These are phyloP conservation scores for Lachnellula subtilissima DNA, from an alignment of 2,329 filamentous ascomycete species.

Conservation along the genomic window DNA sequence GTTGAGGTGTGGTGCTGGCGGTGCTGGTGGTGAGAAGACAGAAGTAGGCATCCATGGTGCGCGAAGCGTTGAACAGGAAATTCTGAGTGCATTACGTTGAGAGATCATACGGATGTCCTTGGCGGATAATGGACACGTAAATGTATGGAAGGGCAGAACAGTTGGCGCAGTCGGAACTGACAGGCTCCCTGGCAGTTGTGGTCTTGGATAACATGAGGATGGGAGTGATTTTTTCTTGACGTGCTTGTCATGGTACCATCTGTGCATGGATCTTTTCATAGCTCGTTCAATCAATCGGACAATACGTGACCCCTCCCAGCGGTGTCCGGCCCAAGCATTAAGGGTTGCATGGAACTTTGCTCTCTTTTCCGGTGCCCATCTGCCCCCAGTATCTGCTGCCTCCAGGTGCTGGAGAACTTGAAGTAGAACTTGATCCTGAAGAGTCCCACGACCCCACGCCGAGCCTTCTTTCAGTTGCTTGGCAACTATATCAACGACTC, in stretches of 20 bases:
- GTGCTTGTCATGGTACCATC: conserved; percentile 84
- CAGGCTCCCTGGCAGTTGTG: conserved; percentile 66
- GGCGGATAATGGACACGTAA: conserved; percentile 88
- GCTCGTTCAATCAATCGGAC: conserved; percentile 81
- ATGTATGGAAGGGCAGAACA: conserved; percentile 94
- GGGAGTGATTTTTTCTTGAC: conserved; percentile 54
- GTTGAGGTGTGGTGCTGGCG: conserved; percentile 78
- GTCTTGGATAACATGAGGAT: conserved; percentile 60
- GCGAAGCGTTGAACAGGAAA: conserved; percentile 83
- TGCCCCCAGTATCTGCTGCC: conserved; percentile 28
- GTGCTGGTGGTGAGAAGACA: conserved; percentile 79
- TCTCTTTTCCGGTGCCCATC: conserved; percentile 33
- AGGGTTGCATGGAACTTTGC: conserved; percentile 33
- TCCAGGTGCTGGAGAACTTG: conserved; percentile 33
- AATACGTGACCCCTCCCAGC: conserved; percentile 84
- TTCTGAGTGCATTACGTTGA: conserved; percentile 87
- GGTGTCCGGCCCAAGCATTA: conserved; percentile 62
- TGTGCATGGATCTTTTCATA: conserved; percentile 70
- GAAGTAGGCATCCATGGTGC: conserved; percentile 78
- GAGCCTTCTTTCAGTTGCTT: conserved; percentile 85
- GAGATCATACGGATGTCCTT: conserved; percentile 92
- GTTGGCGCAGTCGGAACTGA: conserved; percentile 85
- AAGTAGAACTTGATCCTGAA: conserved; percentile 52
- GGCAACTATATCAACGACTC: conserved; percentile 84
- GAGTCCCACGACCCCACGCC: conserved; percentile 71